Conservation (phyloP, 176 grass and related monocot species). For the Rhipidocladum racemiflorum region DNA sequence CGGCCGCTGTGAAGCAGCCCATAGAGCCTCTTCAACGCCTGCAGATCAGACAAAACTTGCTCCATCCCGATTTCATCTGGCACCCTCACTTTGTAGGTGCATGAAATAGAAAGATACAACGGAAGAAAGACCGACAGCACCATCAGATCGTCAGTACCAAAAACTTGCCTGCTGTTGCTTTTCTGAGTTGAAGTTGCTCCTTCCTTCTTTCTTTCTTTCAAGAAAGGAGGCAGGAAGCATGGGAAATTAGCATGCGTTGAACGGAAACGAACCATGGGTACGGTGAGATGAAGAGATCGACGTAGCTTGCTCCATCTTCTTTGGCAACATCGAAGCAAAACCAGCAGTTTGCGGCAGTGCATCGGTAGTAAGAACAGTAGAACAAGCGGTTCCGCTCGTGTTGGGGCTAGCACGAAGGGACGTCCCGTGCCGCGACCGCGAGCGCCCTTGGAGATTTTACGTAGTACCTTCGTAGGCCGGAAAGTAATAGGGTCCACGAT, state of each 20-base stretch:
- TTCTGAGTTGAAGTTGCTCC: background rate
- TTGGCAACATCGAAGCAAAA: background rate
- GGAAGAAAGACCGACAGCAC: background rate
- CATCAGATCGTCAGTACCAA: background rate
- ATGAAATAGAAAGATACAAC: background rate
- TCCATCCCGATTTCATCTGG: slow-evolving; percentile 33
- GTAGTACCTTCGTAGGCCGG: background rate
- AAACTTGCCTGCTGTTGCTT: background rate
- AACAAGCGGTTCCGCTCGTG: background rate
- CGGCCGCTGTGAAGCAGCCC: slow-evolving; percentile 38
- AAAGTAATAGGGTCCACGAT: background rate
- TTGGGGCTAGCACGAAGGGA: no score
- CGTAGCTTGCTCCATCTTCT: background rate
- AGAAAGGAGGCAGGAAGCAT: background rate
- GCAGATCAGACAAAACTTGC: slow-evolving; percentile 47
- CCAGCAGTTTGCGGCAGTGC: background rate
- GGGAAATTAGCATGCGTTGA: background rate
- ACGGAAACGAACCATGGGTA: background rate
- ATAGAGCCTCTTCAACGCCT: slow-evolving; percentile 57
- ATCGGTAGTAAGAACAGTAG: background rate
- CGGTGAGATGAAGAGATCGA: background rate
- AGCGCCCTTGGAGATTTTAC: background rate
- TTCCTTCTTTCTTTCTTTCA: background rate
- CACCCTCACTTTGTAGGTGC: background rate
- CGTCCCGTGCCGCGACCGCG: background rate